Evolutionary conservation across 2,329 filamentous ascomycete species (phyloP), one percentile per base, ranked within the genome.

Genomic region (Venturiaceae sp.): DNA sequence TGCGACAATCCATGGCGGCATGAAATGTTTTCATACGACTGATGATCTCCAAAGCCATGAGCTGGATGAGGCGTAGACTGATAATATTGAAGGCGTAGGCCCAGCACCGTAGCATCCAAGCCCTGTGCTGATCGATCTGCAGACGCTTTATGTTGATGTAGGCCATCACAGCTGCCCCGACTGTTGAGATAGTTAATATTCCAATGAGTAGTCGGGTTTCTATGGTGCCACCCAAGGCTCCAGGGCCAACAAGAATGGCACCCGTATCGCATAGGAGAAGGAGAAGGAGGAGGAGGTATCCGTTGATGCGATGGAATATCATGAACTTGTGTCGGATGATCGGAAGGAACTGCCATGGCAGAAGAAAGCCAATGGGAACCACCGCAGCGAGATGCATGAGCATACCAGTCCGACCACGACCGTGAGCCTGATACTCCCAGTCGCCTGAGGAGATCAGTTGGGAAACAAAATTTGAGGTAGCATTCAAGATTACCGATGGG

Each of bases 101-200:
- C 37, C 67, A 61, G 7, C 77, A 74, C 23, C 83, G 68, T 32
- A 86, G 64, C 83, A 85, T 86, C 83, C 82, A 86, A 2, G 80
- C 80, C 1, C 83, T 75, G 61, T 86, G 83, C 64, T 85, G 78
- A 33, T 85, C 81, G 53, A 87, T 81, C 64, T 85, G 82, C 1
- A 85, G 67, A 2, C 73, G 70, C 66, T 81, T 84, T 66, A 86
- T 78, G 61, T 84, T 84, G 65, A 78, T 71, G 33, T 76, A 77
- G 1, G 81, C 79, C 46, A 84, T 60, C 0, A 65, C 61, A 26
- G 81, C 66, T 9, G 74, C 72, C 1, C 67, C 62, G 0, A 77
- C 66, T 1, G 80, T 80, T 8, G 75, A 64, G 32, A 81, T 71
- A 1, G 69, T 75, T 0, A 82, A 64, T 0, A 75, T 56, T 0